These are phyloP conservation scores for Tuctoria greenei DNA, from an alignment of 176 grass and related monocot species.

Conservation along the genomic window DNA sequence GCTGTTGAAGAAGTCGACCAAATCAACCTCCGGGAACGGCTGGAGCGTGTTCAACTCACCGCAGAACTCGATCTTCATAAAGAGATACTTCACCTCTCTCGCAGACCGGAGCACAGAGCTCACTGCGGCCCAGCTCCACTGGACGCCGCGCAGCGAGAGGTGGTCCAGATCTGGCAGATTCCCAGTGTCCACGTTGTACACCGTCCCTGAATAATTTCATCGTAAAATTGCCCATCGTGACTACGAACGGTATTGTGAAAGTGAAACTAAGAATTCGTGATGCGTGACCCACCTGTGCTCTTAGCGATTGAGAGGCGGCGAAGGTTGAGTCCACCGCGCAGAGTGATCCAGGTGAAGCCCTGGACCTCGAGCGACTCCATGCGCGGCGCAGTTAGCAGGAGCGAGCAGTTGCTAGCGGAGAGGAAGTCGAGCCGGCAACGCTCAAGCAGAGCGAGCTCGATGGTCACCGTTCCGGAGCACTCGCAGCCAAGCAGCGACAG, in stretches of 20 bases:
- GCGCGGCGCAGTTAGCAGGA: constrained; percentile 50
- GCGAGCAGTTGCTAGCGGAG: constrained; percentile 53
- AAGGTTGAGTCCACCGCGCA: constrained; percentile 54
- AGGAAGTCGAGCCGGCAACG: constrained; percentile 85
- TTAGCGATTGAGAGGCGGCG: constrained; percentile 75
- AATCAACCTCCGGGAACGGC: constrained; percentile 84
- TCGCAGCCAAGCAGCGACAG: constrained; percentile 84
- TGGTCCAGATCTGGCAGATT: constrained; percentile 70
- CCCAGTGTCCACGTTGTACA: constrained; percentile 71
- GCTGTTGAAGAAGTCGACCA: constrained; percentile 84
- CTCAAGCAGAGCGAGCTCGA: constrained; percentile 58
- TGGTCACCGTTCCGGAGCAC: constrained; percentile 46
- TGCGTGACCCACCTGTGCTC: constrained; percentile 53
- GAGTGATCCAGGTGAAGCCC: constrained; percentile 79
- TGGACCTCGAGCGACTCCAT: constrained; percentile 74
- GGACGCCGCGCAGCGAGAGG: constrained; percentile 71
- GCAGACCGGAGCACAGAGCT: constrained; percentile 64
- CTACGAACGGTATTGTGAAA: neutral
- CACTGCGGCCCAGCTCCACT: constrained; percentile 88
- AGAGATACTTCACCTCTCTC: constrained; percentile 67
- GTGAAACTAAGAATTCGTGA: neutral
- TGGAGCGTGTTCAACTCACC: constrained; percentile 74
- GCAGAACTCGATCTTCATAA: constrained; percentile 97
- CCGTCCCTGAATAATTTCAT: constrained; percentile 52
- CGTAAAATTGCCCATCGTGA: neutral